These are phyloP conservation scores for Trichoderma sp. DNA, from an alignment of 2,329 filamentous ascomycete species.

Conservation along the genomic window DNA sequence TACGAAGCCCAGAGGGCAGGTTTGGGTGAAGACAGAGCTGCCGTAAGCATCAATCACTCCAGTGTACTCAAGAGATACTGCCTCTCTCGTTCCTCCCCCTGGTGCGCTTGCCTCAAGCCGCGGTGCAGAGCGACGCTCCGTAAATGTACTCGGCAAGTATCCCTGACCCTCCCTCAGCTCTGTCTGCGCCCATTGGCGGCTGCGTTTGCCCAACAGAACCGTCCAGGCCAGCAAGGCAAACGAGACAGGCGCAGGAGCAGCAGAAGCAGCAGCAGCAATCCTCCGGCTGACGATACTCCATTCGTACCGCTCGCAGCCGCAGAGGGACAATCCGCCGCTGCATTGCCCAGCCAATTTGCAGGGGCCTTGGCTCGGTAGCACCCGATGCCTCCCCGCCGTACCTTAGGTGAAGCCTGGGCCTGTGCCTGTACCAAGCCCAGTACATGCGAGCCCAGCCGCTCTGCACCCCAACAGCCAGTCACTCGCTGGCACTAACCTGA, in stretches of 20 bases:
- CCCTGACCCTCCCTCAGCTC: not conserved
- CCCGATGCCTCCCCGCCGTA: conserved; percentile 20
- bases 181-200: not conserved
- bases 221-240: not conserved
- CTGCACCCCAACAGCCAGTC: not conserved
- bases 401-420: too few relatives aligned
- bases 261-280: not conserved
- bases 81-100: not conserved
- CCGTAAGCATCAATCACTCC: too few relatives aligned
- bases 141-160: not conserved
- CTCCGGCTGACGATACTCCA: conserved; percentile 1
- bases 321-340: not conserved
- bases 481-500: not conserved
- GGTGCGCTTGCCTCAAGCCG: not conserved
- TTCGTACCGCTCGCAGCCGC: not conserved
- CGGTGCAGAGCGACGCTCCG: conserved; percentile 6
- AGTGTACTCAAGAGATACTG: not conserved
- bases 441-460: too few relatives aligned
- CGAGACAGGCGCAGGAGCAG: not conserved
- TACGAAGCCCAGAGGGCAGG: too few relatives aligned
- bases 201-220: not conserved
- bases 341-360: conserved; percentile 11
- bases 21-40: too few relatives aligned
- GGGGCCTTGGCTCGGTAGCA: conserved; percentile 23
- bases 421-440: too few relatives aligned